Percentiles rank a stretch among this genome's conserved stretches.
Conservation (phyloP, 2,329 filamentous ascomycete species). For the Aspergillus persii region DNA sequence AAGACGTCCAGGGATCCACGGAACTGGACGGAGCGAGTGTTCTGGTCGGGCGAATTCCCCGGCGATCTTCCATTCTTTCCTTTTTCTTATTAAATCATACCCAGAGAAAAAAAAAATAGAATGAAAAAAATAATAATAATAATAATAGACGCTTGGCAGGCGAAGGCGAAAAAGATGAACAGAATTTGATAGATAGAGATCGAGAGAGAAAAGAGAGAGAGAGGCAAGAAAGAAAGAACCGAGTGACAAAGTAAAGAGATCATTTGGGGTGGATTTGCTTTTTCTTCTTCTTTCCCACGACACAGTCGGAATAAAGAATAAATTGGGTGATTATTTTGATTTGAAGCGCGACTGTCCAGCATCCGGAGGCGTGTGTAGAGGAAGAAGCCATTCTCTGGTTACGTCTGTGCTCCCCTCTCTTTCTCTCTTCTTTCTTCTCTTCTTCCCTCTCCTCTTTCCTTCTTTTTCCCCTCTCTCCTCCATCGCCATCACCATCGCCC, state of each 20-base stretch:
- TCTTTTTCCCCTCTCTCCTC: constrained; percentile 1
- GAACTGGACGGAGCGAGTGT: constrained; percentile 9
- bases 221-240: not conserved
- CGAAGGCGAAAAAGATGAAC: not conserved
- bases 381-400: constrained; percentile 1
- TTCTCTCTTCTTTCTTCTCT: constrained; percentile 1
- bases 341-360: not conserved
- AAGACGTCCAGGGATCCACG: constrained; percentile 5
- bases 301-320: not conserved
- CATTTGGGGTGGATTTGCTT: not conserved
- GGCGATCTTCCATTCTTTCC: constrained; percentile 1
- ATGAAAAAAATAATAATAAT: not conserved
- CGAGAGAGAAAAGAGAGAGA: not conserved
- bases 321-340: not conserved
- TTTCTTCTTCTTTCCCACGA: not conserved
- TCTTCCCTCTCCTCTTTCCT: constrained; percentile 5
- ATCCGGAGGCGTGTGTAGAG: not conserved
- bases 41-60: not conserved
- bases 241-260: not conserved
- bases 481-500: constrained; percentile 14
- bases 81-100: not conserved
- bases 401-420: not conserved
- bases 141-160: not conserved
- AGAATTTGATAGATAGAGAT: not conserved
- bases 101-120: constrained; percentile 1